Evolutionary conservation across 495 filamentous ascomycete genomes (phyloP).

Genomic region (Hypoxylon cercidicola): DNA sequence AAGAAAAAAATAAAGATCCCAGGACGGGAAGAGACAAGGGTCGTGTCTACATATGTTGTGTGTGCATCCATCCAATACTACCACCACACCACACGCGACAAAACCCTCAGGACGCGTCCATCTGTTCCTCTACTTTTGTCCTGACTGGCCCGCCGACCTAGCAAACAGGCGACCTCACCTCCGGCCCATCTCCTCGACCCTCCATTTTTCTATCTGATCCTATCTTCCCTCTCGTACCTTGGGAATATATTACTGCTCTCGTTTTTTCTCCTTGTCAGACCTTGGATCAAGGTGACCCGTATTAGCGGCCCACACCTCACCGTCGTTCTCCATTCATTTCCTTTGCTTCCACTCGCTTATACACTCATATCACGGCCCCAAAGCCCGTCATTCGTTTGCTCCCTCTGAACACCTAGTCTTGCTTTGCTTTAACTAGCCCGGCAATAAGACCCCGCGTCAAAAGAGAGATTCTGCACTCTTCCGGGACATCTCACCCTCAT

Average conservation of each 20-base stretch:
- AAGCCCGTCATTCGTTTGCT: conserved; percentile 38
- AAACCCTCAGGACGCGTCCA: conserved; percentile 39
- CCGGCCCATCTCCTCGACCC: conserved; percentile 30
- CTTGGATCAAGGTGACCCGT: conserved; percentile 14
- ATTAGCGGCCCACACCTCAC: conserved; percentile 19
- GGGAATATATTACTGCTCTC: conserved; percentile 28
- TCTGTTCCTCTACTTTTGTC: conserved; percentile 36
- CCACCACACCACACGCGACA: conserved; percentile 32
- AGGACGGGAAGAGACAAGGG: conserved; percentile 36
- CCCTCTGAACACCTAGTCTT: conserved; percentile 6
- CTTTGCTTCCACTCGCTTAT: conserved; percentile 29
- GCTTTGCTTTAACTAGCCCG: conserved; percentile 43
- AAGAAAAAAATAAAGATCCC: conserved; percentile 30
- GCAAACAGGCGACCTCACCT: conserved; percentile 36
- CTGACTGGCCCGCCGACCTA: conserved; percentile 35
- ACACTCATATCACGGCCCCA: conserved; percentile 28
- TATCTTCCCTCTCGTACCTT: conserved; percentile 31
- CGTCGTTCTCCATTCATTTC: conserved; percentile 18
- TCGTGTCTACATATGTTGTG: conserved; percentile 24
- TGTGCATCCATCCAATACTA: conserved; percentile 34
- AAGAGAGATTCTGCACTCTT: conserved; percentile 25
- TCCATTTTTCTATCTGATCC: conserved; percentile 31
- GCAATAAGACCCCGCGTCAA: conserved; percentile 28
- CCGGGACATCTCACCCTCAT: conserved; percentile 35
- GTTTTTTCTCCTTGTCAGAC: conserved; percentile 13